Evolutionary conservation across 805 yeast species (phyloP), one percentile per base, ranked within the genome.

Genomic region (Lachancea sp.): DNA sequence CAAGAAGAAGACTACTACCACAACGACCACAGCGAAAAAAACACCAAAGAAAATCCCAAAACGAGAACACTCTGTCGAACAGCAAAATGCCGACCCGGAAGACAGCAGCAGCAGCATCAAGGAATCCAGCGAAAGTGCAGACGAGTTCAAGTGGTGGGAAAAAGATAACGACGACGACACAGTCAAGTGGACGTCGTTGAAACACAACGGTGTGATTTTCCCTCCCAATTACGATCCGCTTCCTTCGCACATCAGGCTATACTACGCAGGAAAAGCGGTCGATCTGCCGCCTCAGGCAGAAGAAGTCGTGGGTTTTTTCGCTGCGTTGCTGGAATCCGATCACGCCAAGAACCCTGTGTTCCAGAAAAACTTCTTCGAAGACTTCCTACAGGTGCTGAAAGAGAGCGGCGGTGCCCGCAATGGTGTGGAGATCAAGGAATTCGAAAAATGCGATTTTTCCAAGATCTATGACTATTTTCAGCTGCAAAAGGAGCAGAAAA

Each of bases 301-400:
- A 66, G 98, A 91, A 64, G 96, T 91, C 30, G 98, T 97, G 0
- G 97, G 96, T 0, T 91, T 89, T 59, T 91, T 75, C 63, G 98
- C 84, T 9, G 96, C 96, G 5, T 74, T 91, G 78, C 51, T 90
- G 36, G 89, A 86, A 52, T 75, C 89, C 1, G 96, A 91, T 52
- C 96, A 91, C 65, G 93, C 89, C 11, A 75, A 81, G 50, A 91
- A 89, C 58, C 89, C 95, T 0, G 80, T 78, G 0, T 91, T 91
- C 63, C 95, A 82, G 52, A 78, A 80, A 58, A 91, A 91, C 63
- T 91, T 91, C 69, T 91, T 91, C 56, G 60, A 71, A 10, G 98
- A 91, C 64, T 90, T 90, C 59, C 49, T 68, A 34, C 64, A 72
- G 46, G 93, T 90, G 0, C 59, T 91, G 48, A 65, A 79, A 47